Evolutionary conservation across 2,329 filamentous ascomycete genomes (phyloP), one percentile per base, ranked within the genome.

Genomic region (Atkinsonella hypoxylon): DNA sequence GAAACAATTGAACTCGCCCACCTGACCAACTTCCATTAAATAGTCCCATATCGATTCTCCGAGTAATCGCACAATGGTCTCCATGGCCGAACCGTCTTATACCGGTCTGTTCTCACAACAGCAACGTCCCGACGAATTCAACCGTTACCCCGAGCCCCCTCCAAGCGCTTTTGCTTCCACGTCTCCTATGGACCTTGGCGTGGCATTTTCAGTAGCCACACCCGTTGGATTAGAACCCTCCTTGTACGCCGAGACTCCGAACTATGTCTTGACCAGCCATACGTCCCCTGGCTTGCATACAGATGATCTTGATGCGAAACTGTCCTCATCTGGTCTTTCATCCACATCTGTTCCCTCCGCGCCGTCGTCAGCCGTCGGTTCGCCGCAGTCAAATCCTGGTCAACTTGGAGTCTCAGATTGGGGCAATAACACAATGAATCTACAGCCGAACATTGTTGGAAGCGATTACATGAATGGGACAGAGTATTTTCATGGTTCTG

Each of bases 311-410:
- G 75, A 79, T 18, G 63, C 75, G 61, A 67, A 68, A 52, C 60
- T 76, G 22, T 72, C 75, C 15, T 78, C 74, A 31, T 83, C 75
- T 48, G 80, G 74, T 61, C 73, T 76, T 54, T 88, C 75, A 54
- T 81, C 76, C 53, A 74, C 73, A 22, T 84, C 79, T 52, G 82
- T 67, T 51, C 78, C 71, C 48, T 86, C 83, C 48, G 79, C 79
- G 4, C 72, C 82, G 7, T 85, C 82, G 1, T 86, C 83, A 9
- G 79, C 78, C 49, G 77, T 82, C 54, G 81, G 81, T 51, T 87
- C 83, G 20, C 83, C 83, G 26, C 78, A 81, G 59, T 82, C 81
- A 1, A 75, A 77, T 55, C 75, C 78, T 59, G 75, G 76, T 51
- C 77, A 78, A 57, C 66, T 76, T 55, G 77, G 77, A 54, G 73